Percentiles rank a stretch among this genome's conserved stretches.
Evolutionary conservation across 2,329 filamentous ascomycete species (phyloP).

Genomic region (Nothopassalora personata): DNA sequence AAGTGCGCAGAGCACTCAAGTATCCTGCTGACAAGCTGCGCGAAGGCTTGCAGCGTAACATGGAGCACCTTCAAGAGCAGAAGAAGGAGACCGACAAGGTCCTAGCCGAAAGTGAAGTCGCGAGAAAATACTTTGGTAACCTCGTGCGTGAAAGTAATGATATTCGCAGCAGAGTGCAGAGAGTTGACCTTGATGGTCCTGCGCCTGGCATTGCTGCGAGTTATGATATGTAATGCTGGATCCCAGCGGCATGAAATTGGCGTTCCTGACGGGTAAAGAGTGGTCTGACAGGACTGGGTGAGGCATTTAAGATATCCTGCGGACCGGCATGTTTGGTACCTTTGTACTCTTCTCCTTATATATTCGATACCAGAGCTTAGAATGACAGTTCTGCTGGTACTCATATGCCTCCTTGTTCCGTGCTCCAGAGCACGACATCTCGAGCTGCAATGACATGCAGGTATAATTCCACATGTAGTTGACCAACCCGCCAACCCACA

Average conservation of each 20-base stretch:
- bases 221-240: conserved; percentile 25
- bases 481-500: not conserved
- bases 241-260: not conserved
- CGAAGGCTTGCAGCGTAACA: conserved; percentile 72
- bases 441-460: not conserved
- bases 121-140: conserved; percentile 84
- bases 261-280: not conserved
- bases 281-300: not conserved
- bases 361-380: not conserved
- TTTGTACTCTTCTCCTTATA: conserved; percentile 5
- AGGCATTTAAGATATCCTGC: conserved; percentile 1
- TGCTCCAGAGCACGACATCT: not conserved
- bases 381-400: not conserved
- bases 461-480: not conserved
- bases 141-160: conserved; percentile 61
- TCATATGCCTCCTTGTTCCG: not conserved
- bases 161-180: conserved; percentile 44
- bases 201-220: conserved; percentile 39
- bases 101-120: conserved; percentile 76
- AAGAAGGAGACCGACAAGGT: conserved; percentile 80
- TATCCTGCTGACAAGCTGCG: conserved; percentile 82
- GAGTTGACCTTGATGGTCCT: conserved; percentile 50
- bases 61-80: conserved; percentile 73
- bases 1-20: conserved; percentile 83
- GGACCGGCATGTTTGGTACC: not conserved